A percentile compares a stretch with the other conserved stretches of the same genome.
Evolutionary conservation across 331 rosid genomes (phyloP).

Genomic region (Telfairia occidentalis): DNA sequence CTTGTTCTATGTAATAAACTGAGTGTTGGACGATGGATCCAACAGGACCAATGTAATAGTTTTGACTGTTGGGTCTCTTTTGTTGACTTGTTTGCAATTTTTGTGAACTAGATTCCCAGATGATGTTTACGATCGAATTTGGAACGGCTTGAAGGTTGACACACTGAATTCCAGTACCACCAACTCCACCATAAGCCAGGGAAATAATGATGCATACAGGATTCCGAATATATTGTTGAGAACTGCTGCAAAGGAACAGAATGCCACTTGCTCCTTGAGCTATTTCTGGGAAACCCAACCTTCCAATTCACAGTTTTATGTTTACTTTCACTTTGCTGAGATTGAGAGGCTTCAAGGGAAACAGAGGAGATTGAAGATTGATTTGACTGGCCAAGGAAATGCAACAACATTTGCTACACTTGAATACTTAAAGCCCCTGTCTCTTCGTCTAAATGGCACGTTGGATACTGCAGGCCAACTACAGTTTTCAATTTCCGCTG

Average conservation of each 20-base stretch:
- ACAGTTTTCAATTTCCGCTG: slow-evolving; percentile 2
- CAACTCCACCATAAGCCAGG: not conserved
- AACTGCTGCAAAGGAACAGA: slow-evolving; percentile 12
- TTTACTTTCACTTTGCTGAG: slow-evolving; percentile 22
- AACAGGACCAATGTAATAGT: not conserved
- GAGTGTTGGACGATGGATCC: not conserved
- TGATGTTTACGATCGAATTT: slow-evolving; percentile 18
- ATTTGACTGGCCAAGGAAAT: slow-evolving; percentile 4
- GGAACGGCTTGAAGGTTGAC: not conserved
- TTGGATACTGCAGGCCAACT: not conserved
- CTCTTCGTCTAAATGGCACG: slow-evolving; percentile 4
- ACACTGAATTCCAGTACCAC: not conserved
- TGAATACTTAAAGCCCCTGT: slow-evolving; percentile 15
- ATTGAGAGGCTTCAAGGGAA: slow-evolving; percentile 2
- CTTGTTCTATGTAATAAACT: not conserved
- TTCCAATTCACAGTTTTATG: not conserved
- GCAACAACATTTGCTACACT: not conserved
- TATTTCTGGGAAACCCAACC: not conserved
- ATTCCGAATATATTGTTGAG: not conserved
- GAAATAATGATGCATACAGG: not conserved
- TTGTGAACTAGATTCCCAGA: not conserved
- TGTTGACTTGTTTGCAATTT: not conserved
- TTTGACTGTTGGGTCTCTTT: not conserved
- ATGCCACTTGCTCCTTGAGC: slow-evolving; percentile 11
- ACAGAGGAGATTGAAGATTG: slow-evolving; percentile 5